A percentile compares a stretch with the other conserved stretches of the same genome.
Evolutionary conservation across 2,329 filamentous ascomycete genomes (phyloP).

Genomic region (Erysiphe neolycopersici): DNA sequence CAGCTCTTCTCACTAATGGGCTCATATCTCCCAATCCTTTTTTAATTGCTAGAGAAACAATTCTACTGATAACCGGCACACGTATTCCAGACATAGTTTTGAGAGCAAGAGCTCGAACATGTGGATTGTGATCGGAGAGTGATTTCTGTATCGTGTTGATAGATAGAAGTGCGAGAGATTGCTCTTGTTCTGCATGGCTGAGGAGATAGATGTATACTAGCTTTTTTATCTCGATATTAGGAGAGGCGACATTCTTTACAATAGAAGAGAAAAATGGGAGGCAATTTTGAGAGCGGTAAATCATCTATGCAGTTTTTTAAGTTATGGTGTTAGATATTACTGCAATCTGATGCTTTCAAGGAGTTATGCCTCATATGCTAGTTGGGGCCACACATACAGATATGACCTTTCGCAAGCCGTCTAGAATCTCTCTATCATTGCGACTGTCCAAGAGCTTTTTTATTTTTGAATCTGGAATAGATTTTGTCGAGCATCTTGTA

Average conservation of each 20-base stretch:
- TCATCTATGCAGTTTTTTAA: conserved; percentile 36
- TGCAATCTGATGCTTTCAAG: neutral
- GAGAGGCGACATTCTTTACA: conserved; percentile 89
- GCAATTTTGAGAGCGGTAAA: conserved; percentile 74
- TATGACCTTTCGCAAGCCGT: conserved; percentile 70
- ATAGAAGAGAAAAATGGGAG: conserved; percentile 90
- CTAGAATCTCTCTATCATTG: conserved; percentile 74
- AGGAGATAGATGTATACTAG: conserved; percentile 96
- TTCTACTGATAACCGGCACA: conserved; percentile 95
- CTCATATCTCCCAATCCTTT: conserved; percentile 86
- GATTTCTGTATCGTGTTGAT: conserved; percentile 99
- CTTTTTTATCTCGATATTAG: conserved; percentile 88
- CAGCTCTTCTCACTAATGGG: conserved; percentile 73
- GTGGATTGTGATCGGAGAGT: conserved; percentile 71
- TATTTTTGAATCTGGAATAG: conserved; percentile 56
- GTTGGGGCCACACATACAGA: conserved; percentile 28
- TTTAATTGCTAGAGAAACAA: conserved; percentile 87
- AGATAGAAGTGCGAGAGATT: conserved; percentile 78
- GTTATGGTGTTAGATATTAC: neutral
- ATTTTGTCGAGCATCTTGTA: conserved; percentile 31
- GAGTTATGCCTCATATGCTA: too few relatives aligned
- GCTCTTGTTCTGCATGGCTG: conserved; percentile 86
- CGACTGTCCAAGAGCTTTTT: conserved; percentile 89
- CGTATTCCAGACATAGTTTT: conserved; percentile 93
- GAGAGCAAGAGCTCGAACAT: conserved; percentile 71